A percentile compares a stretch with the other conserved stretches of the same genome.
Conservation (phyloP, 257 asterid species). For the Capsicum baccatum region DNA sequence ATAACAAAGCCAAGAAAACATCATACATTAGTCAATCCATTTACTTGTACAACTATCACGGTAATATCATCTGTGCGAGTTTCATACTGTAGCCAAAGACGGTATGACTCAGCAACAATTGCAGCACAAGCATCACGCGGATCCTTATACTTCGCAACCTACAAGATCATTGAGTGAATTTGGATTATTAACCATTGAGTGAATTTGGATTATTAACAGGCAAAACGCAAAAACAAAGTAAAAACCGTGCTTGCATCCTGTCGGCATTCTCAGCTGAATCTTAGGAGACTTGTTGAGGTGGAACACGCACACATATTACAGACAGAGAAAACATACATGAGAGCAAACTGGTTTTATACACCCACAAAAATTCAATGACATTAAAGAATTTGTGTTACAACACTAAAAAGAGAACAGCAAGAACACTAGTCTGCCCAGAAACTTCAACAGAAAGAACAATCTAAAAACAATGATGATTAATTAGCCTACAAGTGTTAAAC, state of each 20-base stretch:
- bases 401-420: too few species aligned
- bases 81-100: slow-evolving; percentile 94
- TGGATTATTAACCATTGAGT: slow-evolving; percentile 34
- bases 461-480: slow-evolving; percentile 16
- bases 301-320: background rate
- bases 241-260: background rate
- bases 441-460: slow-evolving; percentile 10
- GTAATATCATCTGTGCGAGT: slow-evolving; percentile 99
- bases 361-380: too few species aligned
- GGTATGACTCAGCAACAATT: slow-evolving; percentile 96
- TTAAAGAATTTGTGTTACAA: too few species aligned
- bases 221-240: slow-evolving; percentile 4
- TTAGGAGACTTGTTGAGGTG: slow-evolving; percentile 25
- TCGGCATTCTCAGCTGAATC: slow-evolving; percentile 4
- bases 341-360: background rate
- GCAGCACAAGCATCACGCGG: slow-evolving; percentile 99
- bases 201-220: slow-evolving; percentile 30
- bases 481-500: background rate
- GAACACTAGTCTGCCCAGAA: too few species aligned
- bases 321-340: slow-evolving; percentile 24
- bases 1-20: slow-evolving; percentile 30
- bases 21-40: slow-evolving; percentile 77
- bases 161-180: slow-evolving; percentile 36
- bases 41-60: slow-evolving; percentile 85
- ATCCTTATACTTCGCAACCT: slow-evolving; percentile 84